Percentiles rank a stretch among this genome's conserved stretches.
These are phyloP conservation scores for Naumovozyma castellii DNA, from an alignment of 805 yeast species.

Conservation along the genomic window DNA sequence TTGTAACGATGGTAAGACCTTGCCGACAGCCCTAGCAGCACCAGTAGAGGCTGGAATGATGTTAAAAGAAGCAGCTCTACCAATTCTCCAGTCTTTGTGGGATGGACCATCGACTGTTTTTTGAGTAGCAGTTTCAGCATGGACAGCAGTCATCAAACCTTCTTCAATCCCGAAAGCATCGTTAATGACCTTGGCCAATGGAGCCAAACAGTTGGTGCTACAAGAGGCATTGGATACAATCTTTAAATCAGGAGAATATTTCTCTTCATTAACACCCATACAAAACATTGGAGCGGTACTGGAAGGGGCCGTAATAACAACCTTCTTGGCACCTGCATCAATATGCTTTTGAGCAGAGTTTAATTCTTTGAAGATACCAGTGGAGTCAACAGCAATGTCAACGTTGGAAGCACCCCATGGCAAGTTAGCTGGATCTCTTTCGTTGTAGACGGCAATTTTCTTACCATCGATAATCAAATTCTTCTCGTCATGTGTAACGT, in stretches of 20 bases:
- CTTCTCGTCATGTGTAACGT: conserved; percentile 46
- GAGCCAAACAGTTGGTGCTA: conserved; percentile 69
- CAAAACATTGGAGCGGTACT: too few species aligned
- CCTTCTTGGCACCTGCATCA: conserved; percentile 68
- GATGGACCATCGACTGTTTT: too few species aligned
- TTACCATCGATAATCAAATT: too few species aligned
- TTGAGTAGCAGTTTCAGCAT: too few species aligned
- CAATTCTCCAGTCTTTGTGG: conserved; percentile 81
- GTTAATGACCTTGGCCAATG: conserved; percentile 60
- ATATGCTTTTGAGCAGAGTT: conserved; percentile 61
- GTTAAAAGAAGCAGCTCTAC: conserved; percentile 68
- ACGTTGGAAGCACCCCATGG: conserved; percentile 60
- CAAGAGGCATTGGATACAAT: conserved; percentile 65
- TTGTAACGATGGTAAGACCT: too few species aligned
- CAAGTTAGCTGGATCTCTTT: conserved; percentile 56
- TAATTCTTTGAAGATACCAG: conserved; percentile 60
- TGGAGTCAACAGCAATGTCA: conserved; percentile 59
- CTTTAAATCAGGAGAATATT: conserved; percentile 46
- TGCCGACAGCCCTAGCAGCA: conserved; percentile 72
- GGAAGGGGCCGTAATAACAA: conserved; percentile 64
- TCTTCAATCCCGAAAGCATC: conserved; percentile 60
- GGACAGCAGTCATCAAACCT: too few species aligned
- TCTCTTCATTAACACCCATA: conserved; percentile 59
- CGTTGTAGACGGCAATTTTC: conserved; percentile 44
- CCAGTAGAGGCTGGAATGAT: conserved; percentile 68